These are phyloP conservation scores for Letharia lupina DNA, from an alignment of 495 filamentous ascomycete genomes.

Conservation along the genomic window DNA sequence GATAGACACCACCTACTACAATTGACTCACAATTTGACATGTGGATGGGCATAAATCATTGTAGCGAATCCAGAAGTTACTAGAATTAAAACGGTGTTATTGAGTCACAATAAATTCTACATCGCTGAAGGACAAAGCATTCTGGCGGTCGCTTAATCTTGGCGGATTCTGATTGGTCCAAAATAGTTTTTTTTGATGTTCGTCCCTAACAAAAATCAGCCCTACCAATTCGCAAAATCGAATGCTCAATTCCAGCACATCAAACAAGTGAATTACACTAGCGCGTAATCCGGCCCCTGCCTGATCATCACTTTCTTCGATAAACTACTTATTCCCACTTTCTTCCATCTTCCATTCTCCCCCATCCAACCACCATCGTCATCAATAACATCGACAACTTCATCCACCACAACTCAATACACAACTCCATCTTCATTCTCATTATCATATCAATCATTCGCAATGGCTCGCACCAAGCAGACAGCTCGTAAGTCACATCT, in stretches of 20 bases:
- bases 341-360: slow-evolving; percentile 34
- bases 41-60: background rate
- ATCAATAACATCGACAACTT: slow-evolving; percentile 43
- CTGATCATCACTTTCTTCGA: slow-evolving; percentile 29
- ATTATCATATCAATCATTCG: slow-evolving; percentile 34
- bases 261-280: slow-evolving; percentile 23
- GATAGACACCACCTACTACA: background rate
- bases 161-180: slow-evolving; percentile 20
- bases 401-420: slow-evolving; percentile 30
- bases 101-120: slow-evolving; percentile 12
- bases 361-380: slow-evolving; percentile 34
- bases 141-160: slow-evolving; percentile 9
- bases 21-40: background rate
- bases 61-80: background rate
- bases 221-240: slow-evolving; percentile 34
- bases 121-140: slow-evolving; percentile 2
- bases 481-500: slow-evolving; percentile 74
- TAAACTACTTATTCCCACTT: slow-evolving; percentile 40
- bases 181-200: slow-evolving; percentile 2
- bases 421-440: slow-evolving; percentile 30
- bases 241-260: slow-evolving; percentile 29
- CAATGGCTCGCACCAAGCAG: slow-evolving; percentile 99
- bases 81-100: slow-evolving; percentile 11
- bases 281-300: slow-evolving; percentile 21
- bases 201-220: slow-evolving; percentile 28